These are phyloP conservation scores for Tylopilus plumbeoviolaceoides DNA, from an alignment of 768 basidiomycete species.

Conservation along the genomic window DNA sequence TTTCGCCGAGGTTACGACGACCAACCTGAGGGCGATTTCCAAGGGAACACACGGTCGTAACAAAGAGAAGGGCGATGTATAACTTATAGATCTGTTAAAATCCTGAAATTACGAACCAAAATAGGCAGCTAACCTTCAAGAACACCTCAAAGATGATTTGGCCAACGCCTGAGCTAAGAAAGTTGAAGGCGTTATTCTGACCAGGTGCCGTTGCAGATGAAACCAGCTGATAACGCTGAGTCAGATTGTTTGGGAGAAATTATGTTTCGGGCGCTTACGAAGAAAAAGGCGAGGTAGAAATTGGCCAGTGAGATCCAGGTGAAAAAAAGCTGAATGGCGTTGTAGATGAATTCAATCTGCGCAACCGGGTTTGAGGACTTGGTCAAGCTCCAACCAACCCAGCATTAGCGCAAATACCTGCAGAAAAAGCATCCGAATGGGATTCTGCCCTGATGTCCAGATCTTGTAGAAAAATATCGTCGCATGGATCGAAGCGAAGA, in stretches of 20 bases:
- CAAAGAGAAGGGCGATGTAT: constrained; percentile 82
- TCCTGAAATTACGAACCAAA: constrained; percentile 16
- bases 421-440: constrained; percentile 77
- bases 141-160: constrained; percentile 74
- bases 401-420: constrained; percentile 30
- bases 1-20: constrained; percentile 5
- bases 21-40: constrained; percentile 78
- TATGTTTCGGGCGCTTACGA: constrained; percentile 49
- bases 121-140: constrained; percentile 40
- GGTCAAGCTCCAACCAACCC: neutral
- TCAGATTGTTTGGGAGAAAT: constrained; percentile 19
- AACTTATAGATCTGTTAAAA: constrained; percentile 38
- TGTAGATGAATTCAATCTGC: constrained; percentile 90
- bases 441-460: constrained; percentile 87
- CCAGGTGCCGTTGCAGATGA: constrained; percentile 65
- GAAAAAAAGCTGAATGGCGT: constrained; percentile 83
- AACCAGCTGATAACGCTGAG: constrained; percentile 53
- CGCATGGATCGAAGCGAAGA: constrained; percentile 92
- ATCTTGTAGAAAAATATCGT: constrained; percentile 86
- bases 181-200: constrained; percentile 71
- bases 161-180: constrained; percentile 70
- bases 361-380: neutral
- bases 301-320: constrained; percentile 94
- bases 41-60: constrained; percentile 80
- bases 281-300: constrained; percentile 93